A percentile compares a stretch with the other conserved stretches of the same genome.
Evolutionary conservation across 2,329 filamentous ascomycete genomes (phyloP).

Genomic region (Trichoderma koningii): DNA sequence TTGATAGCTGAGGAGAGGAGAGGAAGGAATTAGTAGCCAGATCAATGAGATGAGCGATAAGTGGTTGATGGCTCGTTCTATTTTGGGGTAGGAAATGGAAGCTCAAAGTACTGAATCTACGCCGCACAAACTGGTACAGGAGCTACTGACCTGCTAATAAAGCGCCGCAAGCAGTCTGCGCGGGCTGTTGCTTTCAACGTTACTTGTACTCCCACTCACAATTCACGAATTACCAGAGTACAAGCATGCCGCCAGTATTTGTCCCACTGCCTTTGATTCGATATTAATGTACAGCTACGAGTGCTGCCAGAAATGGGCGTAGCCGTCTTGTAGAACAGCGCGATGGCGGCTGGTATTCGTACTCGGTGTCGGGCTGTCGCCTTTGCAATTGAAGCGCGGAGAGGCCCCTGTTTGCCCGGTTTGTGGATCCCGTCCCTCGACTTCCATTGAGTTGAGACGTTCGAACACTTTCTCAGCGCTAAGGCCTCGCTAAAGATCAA

Average conservation of each 20-base stretch:
- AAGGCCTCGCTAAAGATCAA: conserved; percentile 7
- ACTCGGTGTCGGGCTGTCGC: conserved; percentile 22
- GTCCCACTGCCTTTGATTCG: too few relatives aligned
- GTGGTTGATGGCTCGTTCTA: background rate
- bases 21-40: background rate
- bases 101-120: conserved; percentile 28
- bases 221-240: too few relatives aligned
- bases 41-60: background rate
- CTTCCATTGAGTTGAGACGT: background rate
- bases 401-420: conserved; percentile 10
- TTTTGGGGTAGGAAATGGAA: conserved; percentile 14
- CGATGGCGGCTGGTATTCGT: conserved; percentile 14
- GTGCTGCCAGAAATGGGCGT: background rate
- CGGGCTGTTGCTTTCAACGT: background rate
- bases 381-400: background rate
- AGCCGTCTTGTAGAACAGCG: background rate
- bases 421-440: too few relatives aligned
- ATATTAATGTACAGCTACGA: background rate
- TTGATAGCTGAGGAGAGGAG: background rate
- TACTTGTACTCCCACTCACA: background rate
- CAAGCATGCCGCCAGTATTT: too few relatives aligned
- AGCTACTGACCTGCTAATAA: too few relatives aligned
- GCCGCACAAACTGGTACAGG: conserved; percentile 27
- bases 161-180: conserved; percentile 16
- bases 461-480: conserved; percentile 20